Conservation (phyloP, 2,329 filamentous ascomycete species). For the Orbilia brochopaga region DNA sequence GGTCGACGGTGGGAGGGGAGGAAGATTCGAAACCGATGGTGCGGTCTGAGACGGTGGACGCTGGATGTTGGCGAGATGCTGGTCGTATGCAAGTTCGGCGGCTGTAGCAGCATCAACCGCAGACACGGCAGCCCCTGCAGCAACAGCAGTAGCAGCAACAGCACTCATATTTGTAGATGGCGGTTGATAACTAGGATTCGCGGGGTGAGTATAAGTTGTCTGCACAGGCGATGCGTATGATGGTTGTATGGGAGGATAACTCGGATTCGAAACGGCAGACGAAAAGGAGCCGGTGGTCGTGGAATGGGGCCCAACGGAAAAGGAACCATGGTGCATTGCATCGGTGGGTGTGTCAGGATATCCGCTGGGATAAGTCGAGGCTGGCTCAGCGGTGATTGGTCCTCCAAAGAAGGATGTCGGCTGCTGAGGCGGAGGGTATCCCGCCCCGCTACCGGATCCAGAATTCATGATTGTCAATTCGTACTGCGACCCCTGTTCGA, state of each 20-base stretch:
- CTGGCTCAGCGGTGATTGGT: slow-evolving; percentile 34
- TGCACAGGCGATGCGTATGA: slow-evolving; percentile 20
- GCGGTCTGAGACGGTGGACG: slow-evolving; percentile 30
- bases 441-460: not conserved
- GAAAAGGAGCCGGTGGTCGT: slow-evolving; percentile 21
- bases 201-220: not conserved
- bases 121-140: slow-evolving; percentile 22
- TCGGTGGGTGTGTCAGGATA: slow-evolving; percentile 29
- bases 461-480: slow-evolving; percentile 33
- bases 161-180: not conserved
- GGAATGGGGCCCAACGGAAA: slow-evolving; percentile 16
- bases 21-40: slow-evolving; percentile 23
- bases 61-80: slow-evolving; percentile 30
- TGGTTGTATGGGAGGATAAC: slow-evolving; percentile 23
- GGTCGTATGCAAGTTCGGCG: slow-evolving; percentile 43
- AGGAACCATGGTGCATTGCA: slow-evolving; percentile 7
- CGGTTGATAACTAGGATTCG: not conserved
- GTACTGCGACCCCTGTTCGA: slow-evolving; percentile 42
- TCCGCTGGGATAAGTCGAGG: slow-evolving; percentile 21
- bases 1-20: slow-evolving; percentile 35
- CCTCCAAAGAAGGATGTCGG: slow-evolving; percentile 32
- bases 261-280: slow-evolving; percentile 18
- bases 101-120: slow-evolving; percentile 40
- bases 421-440: slow-evolving; percentile 6
- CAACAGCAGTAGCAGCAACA: slow-evolving; percentile 4